phyloP scores from a whole-genome alignment of 169 alveolate species.

The Cardiosporidium cionae region DNA sequence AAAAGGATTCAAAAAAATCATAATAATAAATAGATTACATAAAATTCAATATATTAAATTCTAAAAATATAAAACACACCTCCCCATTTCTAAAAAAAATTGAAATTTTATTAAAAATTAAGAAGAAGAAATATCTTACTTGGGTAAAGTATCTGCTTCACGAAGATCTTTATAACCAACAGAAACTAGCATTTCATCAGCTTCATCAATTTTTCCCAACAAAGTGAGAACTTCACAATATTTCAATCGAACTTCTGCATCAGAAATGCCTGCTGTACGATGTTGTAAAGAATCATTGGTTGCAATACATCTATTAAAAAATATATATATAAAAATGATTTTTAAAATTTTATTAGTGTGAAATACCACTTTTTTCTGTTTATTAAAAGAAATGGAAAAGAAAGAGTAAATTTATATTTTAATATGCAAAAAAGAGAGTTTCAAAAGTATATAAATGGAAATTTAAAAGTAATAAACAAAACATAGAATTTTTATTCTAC shows the following conservation, averaged over 20 bases:
- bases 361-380: too few species aligned
- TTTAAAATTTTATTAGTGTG: too few species aligned
- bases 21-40: neutral
- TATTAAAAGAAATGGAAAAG: too few species aligned
- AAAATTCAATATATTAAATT: neutral
- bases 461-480: too few species aligned
- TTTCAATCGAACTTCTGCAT: slow-evolving; percentile 15
- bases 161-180: slow-evolving; percentile 6
- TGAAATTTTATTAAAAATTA: neutral
- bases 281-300: neutral
- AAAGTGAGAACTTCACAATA: neutral
- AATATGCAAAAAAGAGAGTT: too few species aligned
- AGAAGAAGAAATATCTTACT: neutral
- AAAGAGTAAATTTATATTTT: too few species aligned
- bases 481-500: too few species aligned
- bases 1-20: neutral
- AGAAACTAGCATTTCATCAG: slow-evolving; percentile 10
- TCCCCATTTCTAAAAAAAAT: neutral
- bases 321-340: neutral
- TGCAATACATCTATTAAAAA: neutral
- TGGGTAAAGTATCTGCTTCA: slow-evolving; percentile 1
- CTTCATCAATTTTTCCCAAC: neutral
- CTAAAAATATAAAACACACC: neutral
- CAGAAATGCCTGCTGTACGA: slow-evolving; percentile 6
- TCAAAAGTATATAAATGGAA: too few species aligned